Base-by-base conservation (phyloP, 108 stramenopile species). In the Epipyxis sp. region DNA sequence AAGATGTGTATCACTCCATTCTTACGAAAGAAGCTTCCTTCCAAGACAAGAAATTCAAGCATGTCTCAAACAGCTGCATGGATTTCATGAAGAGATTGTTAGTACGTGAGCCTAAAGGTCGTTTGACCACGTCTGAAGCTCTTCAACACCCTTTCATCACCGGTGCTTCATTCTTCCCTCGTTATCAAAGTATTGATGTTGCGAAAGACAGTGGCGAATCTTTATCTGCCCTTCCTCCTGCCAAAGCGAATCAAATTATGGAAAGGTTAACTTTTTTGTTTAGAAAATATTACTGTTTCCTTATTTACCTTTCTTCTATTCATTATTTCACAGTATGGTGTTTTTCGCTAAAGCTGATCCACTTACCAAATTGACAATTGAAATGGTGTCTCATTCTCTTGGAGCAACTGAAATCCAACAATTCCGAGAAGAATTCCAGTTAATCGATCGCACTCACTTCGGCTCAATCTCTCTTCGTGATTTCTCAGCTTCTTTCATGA, bases 51-150 rank as follows among this genome's bases (percentile, higher is more conserved):
- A 46, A 57, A 32, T 74, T 74, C 71, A 74, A 74, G 71, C 71
- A 74, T 42, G 71, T 74, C 42, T 74, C 71, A 10, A 46, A 74
- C 71, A 32, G n/a, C 25, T 46, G 71, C 71, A 46, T 74, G 44
- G 71, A 74, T 32, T 74, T 74, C 71, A 74, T 74, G 71, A 46
- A 57, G 50, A 39, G 71, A 39, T 42, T 74, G 3, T 42, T 74
- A 27, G 34, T 39, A 6, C 44, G 50, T 27, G 50, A 74, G 6
- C 71, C 71, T 10, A 27, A 32, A 10, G n/a, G 27, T 6, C 6
- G 71, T 6, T 10, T 74, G 6, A 74, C 71, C 20, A 57, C 71
- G 13, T 37, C 27, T 6, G 71, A 74, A 42, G 71, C 71, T 10
- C 25, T 74, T 37, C 34, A 6, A 6, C 71, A 74, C 34, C 71